These are phyloP conservation scores for Aotearoamyces nothofagi DNA, from an alignment of 2,329 filamentous ascomycete species.

Conservation along the genomic window DNA sequence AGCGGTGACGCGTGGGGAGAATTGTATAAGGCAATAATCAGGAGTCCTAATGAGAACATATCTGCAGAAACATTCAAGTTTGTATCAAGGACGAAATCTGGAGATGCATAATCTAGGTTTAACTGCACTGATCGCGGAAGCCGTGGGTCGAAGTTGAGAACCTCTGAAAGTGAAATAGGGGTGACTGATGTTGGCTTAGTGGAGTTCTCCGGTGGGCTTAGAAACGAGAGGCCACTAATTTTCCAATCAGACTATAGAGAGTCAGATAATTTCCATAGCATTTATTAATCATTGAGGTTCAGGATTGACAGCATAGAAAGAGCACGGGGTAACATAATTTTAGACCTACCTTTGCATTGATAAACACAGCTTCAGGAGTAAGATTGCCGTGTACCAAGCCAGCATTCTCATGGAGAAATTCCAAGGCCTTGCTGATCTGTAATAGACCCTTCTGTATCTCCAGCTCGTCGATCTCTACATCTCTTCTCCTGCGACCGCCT, in stretches of 20 bases:
- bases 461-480: conserved; percentile 88
- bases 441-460: conserved; percentile 94
- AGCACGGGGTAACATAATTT: conserved; percentile 1
- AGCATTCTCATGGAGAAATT: conserved; percentile 91
- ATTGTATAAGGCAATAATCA: conserved; percentile 86
- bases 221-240: conserved; percentile 85
- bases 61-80: conserved; percentile 75
- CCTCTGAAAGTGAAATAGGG: conserved; percentile 70
- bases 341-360: conserved; percentile 80
- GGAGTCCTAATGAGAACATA: conserved; percentile 82
- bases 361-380: conserved; percentile 81
- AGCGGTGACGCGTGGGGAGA: conserved; percentile 83
- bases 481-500: conserved; percentile 55
- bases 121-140: conserved; percentile 74
- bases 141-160: conserved; percentile 71
- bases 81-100: conserved; percentile 86
- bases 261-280: conserved; percentile 9
- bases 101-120: conserved; percentile 84
- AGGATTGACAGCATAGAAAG: too few relatives aligned
- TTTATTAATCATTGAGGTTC: too few relatives aligned
- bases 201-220: conserved; percentile 63
- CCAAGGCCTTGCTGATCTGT: conserved; percentile 84
- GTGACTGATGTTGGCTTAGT: conserved; percentile 61
- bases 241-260: conserved; percentile 80
- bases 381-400: conserved; percentile 88